Evolutionary conservation across 2,329 filamentous ascomycete species (phyloP).

Genomic region (Colletotrichum higginsianum): DNA sequence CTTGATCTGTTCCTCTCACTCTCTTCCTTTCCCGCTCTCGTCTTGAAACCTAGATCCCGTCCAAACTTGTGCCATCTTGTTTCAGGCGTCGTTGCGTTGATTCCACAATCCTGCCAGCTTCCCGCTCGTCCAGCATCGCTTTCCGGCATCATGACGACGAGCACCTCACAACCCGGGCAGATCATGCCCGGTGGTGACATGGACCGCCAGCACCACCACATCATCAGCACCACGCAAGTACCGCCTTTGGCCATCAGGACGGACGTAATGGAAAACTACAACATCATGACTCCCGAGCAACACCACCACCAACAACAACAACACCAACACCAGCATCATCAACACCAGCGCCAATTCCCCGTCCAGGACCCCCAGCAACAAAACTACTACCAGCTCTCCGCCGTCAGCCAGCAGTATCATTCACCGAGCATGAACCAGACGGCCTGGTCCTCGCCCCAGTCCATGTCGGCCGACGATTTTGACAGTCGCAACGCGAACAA

Average conservation of each 20-base stretch:
- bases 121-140: not conserved
- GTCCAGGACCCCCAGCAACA: slow-evolving; percentile 29
- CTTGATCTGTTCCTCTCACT: not conserved
- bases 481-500: slow-evolving; percentile 45
- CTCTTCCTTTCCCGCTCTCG: too few species aligned
- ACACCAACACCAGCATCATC: slow-evolving; percentile 38
- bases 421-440: slow-evolving; percentile 33
- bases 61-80: slow-evolving; percentile 28
- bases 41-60: slow-evolving; percentile 26
- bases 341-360: slow-evolving; percentile 15
- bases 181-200: slow-evolving; percentile 13
- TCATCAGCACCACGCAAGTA: slow-evolving; percentile 20
- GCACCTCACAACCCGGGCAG: slow-evolving; percentile 19
- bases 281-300: slow-evolving; percentile 26
- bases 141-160: slow-evolving; percentile 23
- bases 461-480: slow-evolving; percentile 53
- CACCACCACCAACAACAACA: slow-evolving; percentile 31
- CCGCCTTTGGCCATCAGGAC: slow-evolving; percentile 20
- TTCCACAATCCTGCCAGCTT: not conserved
- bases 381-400: slow-evolving; percentile 41
- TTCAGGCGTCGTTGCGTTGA: slow-evolving; percentile 22
- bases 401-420: slow-evolving; percentile 23
- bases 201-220: slow-evolving; percentile 3
- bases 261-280: slow-evolving; percentile 23
- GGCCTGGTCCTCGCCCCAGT: slow-evolving; percentile 55